These are phyloP conservation scores for Brassica balearica DNA, from an alignment of 441 rosid species.

Conservation along the genomic window DNA sequence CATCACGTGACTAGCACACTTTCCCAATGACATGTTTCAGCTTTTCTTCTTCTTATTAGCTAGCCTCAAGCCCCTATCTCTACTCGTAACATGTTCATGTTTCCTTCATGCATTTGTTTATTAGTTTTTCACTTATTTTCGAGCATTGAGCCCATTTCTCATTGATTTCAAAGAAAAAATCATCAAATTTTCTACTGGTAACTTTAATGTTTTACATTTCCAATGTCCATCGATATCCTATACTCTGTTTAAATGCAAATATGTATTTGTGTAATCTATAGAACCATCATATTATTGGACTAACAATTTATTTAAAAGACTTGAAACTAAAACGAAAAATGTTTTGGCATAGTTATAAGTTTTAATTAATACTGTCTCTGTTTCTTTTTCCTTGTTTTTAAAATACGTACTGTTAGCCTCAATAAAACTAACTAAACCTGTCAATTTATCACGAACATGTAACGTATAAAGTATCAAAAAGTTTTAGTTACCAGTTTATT, in stretches of 20 bases:
- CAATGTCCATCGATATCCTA: not conserved
- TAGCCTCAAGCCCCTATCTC: slow-evolving; percentile 1
- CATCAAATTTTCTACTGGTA: not conserved
- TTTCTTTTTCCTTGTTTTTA: no score
- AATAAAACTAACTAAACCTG: slow-evolving; percentile 1
- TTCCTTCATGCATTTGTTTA: slow-evolving; percentile 34
- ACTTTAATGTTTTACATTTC: slow-evolving; percentile 15
- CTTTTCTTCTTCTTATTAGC: slow-evolving; percentile 35
- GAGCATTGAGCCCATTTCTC: slow-evolving; percentile 13
- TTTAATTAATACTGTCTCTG: not conserved
- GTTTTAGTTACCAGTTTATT: not conserved
- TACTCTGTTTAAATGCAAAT: not conserved
- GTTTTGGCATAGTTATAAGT: not conserved
- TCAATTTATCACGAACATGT: not conserved
- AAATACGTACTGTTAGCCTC: not conserved
- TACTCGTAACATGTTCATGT: slow-evolving; percentile 39
- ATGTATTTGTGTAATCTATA: not conserved
- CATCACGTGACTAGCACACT: slow-evolving; percentile 40
- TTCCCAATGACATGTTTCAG: slow-evolving; percentile 44
- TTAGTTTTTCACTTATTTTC: slow-evolving; percentile 11
- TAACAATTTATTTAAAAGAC: not conserved
- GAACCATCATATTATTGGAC: not conserved
- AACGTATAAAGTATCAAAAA: no score
- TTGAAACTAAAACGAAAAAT: not conserved
- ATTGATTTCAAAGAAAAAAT: not conserved